Conservation (phyloP, 176 grass and related monocot species). For the Saccharum spontaneum region DNA sequence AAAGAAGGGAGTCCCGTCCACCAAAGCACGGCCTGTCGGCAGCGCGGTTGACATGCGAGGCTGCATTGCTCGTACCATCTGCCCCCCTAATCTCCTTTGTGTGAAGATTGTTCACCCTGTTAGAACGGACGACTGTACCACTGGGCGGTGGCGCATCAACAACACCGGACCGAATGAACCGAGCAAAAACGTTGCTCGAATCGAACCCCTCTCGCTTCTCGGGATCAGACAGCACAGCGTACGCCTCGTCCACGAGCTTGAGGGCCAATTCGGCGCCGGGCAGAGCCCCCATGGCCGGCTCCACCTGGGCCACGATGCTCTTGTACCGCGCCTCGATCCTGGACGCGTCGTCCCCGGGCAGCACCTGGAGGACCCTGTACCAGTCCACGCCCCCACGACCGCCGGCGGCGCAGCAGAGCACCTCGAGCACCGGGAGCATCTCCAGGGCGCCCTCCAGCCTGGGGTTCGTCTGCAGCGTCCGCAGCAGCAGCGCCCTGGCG, state of each 20-base stretch:
- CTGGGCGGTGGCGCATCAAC: background rate
- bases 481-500: slow-evolving; percentile 55
- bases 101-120: background rate
- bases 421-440: slow-evolving; percentile 66
- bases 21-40: background rate
- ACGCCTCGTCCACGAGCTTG: slow-evolving; percentile 53
- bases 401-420: slow-evolving; percentile 62
- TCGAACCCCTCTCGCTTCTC: slow-evolving; percentile 44
- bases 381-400: slow-evolving; percentile 34
- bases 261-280: slow-evolving; percentile 46
- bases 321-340: slow-evolving; percentile 48
- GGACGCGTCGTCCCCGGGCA: slow-evolving; percentile 31
- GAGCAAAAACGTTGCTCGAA: slow-evolving; percentile 11
- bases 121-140: background rate
- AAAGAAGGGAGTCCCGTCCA: background rate
- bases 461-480: slow-evolving; percentile 59
- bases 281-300: slow-evolving; percentile 36
- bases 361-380: slow-evolving; percentile 62
- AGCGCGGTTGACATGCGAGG: background rate
- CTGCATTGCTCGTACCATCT: background rate
- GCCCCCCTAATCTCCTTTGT: background rate
- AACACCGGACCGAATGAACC: background rate
- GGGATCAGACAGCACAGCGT: slow-evolving; percentile 47
- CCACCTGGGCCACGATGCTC: slow-evolving; percentile 42
- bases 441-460: slow-evolving; percentile 50